A percentile compares a stretch with the other conserved stretches of the same genome.
These are phyloP conservation scores for Tuber brumale DNA, from an alignment of 495 filamentous ascomycete genomes.

Conservation along the genomic window DNA sequence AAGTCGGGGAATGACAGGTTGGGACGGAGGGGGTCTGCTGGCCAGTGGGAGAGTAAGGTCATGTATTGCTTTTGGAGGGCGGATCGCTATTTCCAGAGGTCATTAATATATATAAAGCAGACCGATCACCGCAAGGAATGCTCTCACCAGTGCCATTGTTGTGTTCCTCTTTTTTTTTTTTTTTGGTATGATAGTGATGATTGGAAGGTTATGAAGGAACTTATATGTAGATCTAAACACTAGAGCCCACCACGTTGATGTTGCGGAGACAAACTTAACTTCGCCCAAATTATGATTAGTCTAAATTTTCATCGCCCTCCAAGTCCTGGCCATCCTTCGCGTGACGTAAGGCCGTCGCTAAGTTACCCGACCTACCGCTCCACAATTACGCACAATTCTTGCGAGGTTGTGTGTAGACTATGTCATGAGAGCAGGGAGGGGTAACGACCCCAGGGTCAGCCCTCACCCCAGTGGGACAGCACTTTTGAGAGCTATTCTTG, in stretches of 20 bases:
- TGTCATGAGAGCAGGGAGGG: not conserved
- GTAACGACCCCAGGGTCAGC: not conserved
- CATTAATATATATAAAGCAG: not conserved
- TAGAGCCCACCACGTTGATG: not conserved
- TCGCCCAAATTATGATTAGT: not conserved
- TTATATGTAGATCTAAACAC: not conserved
- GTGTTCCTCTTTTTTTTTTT: not conserved
- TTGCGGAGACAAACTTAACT: not conserved
- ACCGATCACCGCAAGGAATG: not conserved
- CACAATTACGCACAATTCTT: not conserved
- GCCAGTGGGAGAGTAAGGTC: constrained; percentile 33
- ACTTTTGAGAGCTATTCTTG: not conserved
- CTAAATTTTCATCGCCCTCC: not conserved
- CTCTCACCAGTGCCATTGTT: constrained; percentile 2
- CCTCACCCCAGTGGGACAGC: not conserved
- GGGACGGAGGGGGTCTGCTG: constrained; percentile 36
- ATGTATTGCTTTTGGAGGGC: constrained; percentile 23
- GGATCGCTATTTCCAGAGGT: not conserved
- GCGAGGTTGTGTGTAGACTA: not conserved
- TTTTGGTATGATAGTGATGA: not conserved
- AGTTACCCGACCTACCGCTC: not conserved
- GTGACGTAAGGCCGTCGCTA: not conserved
- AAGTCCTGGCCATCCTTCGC: not conserved
- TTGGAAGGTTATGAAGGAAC: not conserved
- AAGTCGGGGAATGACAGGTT: constrained; percentile 26